phyloP scores from a whole-genome alignment of 129 eudicot species.

The Glebionis coronaria region DNA sequence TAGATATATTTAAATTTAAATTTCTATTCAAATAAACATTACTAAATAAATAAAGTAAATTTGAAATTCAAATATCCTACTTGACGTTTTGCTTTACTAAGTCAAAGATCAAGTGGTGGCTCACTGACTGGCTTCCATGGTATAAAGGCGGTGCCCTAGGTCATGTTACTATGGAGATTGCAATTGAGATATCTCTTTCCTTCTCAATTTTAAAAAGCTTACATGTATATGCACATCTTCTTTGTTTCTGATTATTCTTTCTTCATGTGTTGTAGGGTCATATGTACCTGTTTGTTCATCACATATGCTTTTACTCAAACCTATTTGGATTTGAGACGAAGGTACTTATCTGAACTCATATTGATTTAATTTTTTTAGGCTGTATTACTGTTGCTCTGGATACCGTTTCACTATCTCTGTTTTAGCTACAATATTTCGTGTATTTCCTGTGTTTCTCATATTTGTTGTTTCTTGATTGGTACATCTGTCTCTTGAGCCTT shows the following conservation, averaged over 20 bases:
- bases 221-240: constrained; percentile 7
- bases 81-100: too few relatives aligned
- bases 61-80: too few relatives aligned
- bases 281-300: constrained; percentile 78
- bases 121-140: neutral
- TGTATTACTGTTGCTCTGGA: neutral
- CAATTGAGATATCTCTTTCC: neutral
- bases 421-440: neutral
- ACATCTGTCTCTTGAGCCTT: too few relatives aligned
- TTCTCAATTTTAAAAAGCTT: neutral
- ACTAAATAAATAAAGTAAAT: too few relatives aligned
- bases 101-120: too few relatives aligned
- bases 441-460: neutral
- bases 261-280: constrained; percentile 77
- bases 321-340: constrained; percentile 97
- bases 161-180: neutral
- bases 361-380: constrained; percentile 4
- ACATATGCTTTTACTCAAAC: constrained; percentile 86
- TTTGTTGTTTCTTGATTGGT: too few relatives aligned
- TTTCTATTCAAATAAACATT: too few relatives aligned
- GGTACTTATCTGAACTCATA: constrained; percentile 40
- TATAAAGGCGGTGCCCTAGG: neutral
- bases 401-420: neutral
- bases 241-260: constrained; percentile 28
- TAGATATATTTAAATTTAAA: too few relatives aligned